These are phyloP conservation scores for Aureobasidium zeae DNA, from an alignment of 2,329 filamentous ascomycete species.

Conservation along the genomic window DNA sequence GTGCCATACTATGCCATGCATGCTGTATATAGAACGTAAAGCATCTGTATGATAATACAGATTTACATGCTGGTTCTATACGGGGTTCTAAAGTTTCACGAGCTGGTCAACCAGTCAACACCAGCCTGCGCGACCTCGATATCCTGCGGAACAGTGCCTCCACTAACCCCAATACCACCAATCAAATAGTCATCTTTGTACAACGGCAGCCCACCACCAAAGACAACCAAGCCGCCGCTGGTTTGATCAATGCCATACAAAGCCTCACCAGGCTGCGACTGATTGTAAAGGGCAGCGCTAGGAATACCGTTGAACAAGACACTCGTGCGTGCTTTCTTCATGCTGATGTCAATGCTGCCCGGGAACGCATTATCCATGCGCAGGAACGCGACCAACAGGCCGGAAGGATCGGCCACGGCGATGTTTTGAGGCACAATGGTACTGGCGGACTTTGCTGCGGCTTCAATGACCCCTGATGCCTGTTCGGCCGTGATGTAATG, in stretches of 20 bases:
- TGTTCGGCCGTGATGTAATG: slow-evolving; percentile 22
- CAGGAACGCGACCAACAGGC: slow-evolving; percentile 25
- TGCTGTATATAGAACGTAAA: no score
- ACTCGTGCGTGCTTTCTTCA: slow-evolving; percentile 25
- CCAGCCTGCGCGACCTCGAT: slow-evolving; percentile 18
- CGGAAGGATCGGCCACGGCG: slow-evolving; percentile 23
- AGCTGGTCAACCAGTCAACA: slow-evolving; percentile 9
- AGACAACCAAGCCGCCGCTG: slow-evolving; percentile 24
- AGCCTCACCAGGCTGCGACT: not conserved
- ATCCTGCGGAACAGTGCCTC: slow-evolving; percentile 25
- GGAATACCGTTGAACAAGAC: slow-evolving; percentile 24
- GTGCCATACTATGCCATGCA: no score
- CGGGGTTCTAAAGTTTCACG: no score
- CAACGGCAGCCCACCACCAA: slow-evolving; percentile 24
- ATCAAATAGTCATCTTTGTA: slow-evolving; percentile 22
- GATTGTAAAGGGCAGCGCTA: slow-evolving; percentile 20
- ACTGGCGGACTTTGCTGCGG: slow-evolving; percentile 18
- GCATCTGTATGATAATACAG: no score
- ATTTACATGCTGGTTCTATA: no score
- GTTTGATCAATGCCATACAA: slow-evolving; percentile 21
- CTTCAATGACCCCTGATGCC: slow-evolving; percentile 21
- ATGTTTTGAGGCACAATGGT: slow-evolving; percentile 23
- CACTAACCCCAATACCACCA: slow-evolving; percentile 25
- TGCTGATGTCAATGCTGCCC: slow-evolving; percentile 23
- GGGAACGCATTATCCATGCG: slow-evolving; percentile 26